These are phyloP conservation scores for Chenopodium berlandieri DNA, from an alignment of 148 eudicot species.

Conservation along the genomic window DNA sequence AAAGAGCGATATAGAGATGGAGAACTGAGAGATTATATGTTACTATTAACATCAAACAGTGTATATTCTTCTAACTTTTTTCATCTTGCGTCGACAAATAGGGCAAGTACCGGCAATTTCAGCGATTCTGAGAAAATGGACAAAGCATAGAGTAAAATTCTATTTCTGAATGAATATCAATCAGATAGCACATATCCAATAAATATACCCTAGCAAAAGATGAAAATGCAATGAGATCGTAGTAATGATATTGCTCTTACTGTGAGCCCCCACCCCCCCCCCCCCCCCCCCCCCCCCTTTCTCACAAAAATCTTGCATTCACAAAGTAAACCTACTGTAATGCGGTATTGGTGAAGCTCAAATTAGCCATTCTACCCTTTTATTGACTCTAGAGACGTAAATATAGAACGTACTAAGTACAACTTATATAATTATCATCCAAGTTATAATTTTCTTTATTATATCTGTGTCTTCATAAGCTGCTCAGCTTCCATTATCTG, in stretches of 20 bases:
- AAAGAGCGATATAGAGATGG: background rate
- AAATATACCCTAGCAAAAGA: background rate
- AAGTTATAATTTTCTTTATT: too few species aligned
- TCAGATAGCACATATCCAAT: background rate
- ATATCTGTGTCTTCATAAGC: background rate
- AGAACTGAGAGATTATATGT: background rate
- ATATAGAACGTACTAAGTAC: too few species aligned
- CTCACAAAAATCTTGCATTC: too few species aligned
- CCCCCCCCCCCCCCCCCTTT: too few species aligned
- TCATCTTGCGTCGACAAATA: conserved; percentile 65
- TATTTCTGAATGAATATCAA: background rate
- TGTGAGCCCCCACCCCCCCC: too few species aligned
- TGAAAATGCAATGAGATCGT: background rate
- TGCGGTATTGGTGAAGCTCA: too few species aligned
- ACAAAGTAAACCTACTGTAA: too few species aligned
- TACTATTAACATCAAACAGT: conserved; percentile 38
- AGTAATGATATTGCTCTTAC: too few species aligned
- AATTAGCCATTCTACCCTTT: background rate
- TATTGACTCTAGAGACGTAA: background rate
- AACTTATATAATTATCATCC: too few species aligned
- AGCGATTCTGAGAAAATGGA: conserved; percentile 47
- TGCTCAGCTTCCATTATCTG: background rate
- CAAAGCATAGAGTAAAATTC: background rate
- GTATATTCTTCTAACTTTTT: conserved; percentile 81
- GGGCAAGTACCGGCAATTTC: conserved; percentile 75